Conservation (phyloP, 225 moss, liverwort and hornwort genomes). For the Neckera pumila region DNA sequence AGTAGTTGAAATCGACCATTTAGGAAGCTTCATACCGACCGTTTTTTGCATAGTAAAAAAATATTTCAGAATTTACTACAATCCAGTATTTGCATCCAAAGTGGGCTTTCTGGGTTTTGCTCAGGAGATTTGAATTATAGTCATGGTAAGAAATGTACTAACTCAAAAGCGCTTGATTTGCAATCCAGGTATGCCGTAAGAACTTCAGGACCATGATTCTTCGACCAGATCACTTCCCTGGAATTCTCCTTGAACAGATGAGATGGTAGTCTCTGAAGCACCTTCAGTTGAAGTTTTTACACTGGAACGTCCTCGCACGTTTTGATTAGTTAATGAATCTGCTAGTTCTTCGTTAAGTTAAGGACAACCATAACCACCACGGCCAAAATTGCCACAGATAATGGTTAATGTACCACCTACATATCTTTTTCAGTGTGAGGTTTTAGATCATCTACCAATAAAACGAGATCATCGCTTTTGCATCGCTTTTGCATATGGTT, state of each 20-base stretch:
- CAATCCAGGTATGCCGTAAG: slow-evolving; percentile 35
- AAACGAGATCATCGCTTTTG: too few species aligned
- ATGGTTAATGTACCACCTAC: too few species aligned
- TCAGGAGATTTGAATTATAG: neutral
- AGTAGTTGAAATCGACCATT: neutral
- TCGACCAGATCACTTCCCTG: slow-evolving; percentile 48
- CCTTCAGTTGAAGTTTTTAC: neutral
- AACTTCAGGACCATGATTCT: slow-evolving; percentile 35
- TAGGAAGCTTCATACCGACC: neutral
- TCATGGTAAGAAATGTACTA: neutral
- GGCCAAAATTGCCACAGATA: neutral
- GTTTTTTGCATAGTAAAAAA: neutral
- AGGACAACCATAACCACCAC: neutral
- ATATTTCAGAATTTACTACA: neutral
- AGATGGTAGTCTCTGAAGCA: neutral
- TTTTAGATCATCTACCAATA: neutral
- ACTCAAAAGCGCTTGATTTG: neutral
- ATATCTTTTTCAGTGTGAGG: neutral
- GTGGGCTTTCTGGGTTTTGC: neutral
- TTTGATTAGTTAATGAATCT: neutral
- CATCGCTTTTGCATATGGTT: too few species aligned
- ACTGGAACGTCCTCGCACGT: neutral
- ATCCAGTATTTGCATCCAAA: neutral
- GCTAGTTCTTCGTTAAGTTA: neutral
- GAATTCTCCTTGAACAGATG: slow-evolving; percentile 77